Evolutionary conservation across 2,329 filamentous ascomycete species (phyloP), one percentile per base, ranked within the genome.

Genomic region (Trichoderma asperellum): DNA sequence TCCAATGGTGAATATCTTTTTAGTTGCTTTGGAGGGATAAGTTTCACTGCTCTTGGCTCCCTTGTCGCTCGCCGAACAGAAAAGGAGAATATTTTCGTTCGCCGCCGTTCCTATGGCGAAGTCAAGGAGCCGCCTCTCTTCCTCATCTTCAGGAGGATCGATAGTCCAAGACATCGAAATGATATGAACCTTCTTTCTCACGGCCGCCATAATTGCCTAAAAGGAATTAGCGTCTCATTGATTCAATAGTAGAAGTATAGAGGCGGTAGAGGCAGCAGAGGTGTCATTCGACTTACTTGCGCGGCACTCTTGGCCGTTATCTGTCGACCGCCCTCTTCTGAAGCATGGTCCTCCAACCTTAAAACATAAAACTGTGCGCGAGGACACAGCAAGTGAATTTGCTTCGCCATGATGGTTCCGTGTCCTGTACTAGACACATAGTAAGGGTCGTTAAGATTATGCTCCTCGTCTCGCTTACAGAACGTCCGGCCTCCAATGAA

Each of bases 141-240:
- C 68, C n/a, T 70, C 68, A 18, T 70, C 68, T 35, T 70, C 68
- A 8, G 68, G 68, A 37, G 66, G 63, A 4, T 73, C 70, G n/a
- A 81, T 77, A 1, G 77, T 79, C 79, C 78, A 81, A 1, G 76
- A 78, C 76, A 81, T 80, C 58, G 77, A 80, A 57, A 81, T 81
- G 47, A 80, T 77, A 49, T 79, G 72, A 0, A 80, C 79, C 3
- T 74, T 70, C 32, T 75, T 73, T 18, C 70, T 63, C 1, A 77
- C 71, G 1, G 79, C 79, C 29, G 72, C 76, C 24, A 68, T 64
- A 8, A 81, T 75, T 4, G 79, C 79, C 75, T 79, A 16, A 59
- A 14, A 5, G 24, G 21, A 24, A 43, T 70, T 29, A 70, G 21
- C 14, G 5, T 21, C 12, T 24, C 24, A n/a, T 35, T n/a, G 8